Evolutionary conservation across 805 yeast species (phyloP).

Genomic region (Pichia kluyveri): DNA sequence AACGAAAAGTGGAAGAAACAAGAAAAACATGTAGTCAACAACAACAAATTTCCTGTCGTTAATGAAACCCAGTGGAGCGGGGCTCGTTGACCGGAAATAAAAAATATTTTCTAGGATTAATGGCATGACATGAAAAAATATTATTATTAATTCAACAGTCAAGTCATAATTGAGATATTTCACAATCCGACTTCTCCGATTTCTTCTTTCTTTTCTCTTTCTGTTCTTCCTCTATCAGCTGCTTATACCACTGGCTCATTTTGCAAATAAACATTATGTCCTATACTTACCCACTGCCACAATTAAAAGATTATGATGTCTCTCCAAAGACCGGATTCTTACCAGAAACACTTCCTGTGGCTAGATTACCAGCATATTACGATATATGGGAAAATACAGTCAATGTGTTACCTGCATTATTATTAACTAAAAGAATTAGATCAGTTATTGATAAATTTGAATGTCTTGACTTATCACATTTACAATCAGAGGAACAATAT

Average conservation of each 20-base stretch:
- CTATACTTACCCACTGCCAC: constrained; percentile 33
- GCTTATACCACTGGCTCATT: too few species aligned
- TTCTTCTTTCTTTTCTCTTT: neutral
- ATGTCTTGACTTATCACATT: constrained; percentile 37
- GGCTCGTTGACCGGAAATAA: neutral
- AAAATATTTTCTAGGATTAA: too few species aligned
- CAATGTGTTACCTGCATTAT: constrained; percentile 59
- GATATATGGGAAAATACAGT: constrained; percentile 72
- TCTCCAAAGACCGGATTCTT: constrained; percentile 70
- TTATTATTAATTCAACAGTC: too few species aligned
- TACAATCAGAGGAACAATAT: constrained; percentile 40
- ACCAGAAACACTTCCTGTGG: constrained; percentile 59
- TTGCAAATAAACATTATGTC: constrained; percentile 11
- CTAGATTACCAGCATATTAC: constrained; percentile 48
- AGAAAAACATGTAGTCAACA: neutral
- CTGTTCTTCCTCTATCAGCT: neutral
- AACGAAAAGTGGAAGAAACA: too few species aligned
- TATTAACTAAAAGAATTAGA: constrained; percentile 58
- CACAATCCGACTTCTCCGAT: neutral
- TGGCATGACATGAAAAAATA: neutral
- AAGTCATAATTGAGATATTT: too few species aligned
- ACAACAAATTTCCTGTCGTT: neutral
- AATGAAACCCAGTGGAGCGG: too few species aligned
- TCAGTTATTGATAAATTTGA: constrained; percentile 58
- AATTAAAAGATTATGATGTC: constrained; percentile 57